Base-by-base conservation (phyloP, 345 rosid species). In the Euphorbia pulcherrima region DNA sequence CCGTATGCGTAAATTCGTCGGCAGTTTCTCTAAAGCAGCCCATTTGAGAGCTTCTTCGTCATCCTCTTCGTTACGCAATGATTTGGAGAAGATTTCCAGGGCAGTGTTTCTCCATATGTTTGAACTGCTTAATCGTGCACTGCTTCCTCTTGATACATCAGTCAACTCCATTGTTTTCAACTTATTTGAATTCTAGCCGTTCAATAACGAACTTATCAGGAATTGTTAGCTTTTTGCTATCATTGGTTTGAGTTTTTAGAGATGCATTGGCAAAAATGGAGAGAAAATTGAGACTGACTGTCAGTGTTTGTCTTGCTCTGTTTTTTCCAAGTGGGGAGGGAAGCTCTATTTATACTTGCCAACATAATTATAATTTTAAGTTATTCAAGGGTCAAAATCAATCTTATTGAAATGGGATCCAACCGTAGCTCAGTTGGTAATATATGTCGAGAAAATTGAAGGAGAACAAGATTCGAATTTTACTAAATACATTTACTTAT, bases 1-100 rank as follows among this genome's bases (percentile, higher is more conserved):
- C 77, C 81, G 80, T 0, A 90, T 63, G 59, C 93, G 88, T 60
- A 84, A 71, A 71, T 72, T 82, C 2, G 98, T 87, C 0, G 98
- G 98, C 18, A 92, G 84, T 77, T 83, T 92, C 78, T 92, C 92
- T 0, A 92, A 13, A 44, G 98, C 98, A 60, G 98, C 98, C 98
- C 97, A 92, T 75, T 52, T 88, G 66, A 90, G 80, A 60, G 88
- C 98, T 81, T 86, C 96, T 71, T 90, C 96, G 65, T 88, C 79
- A 48, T 63, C 67, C 17, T 71, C 67, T n/a, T 71, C 80, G 21
- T 67, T 60, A 44, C 17, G 39, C 41, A 83, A 83, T 17, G 92
- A 81, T 65, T 29, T 48, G 26, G 79, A 71, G 26, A 88, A 88
- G 27, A 69, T 77, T 28, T 88, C 87, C 60, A 63, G 17, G 67